Evolutionary conservation across 768 basidiomycete genomes (phyloP), one percentile per base, ranked within the genome.

Genomic region (Multifurca ochricompacta): DNA sequence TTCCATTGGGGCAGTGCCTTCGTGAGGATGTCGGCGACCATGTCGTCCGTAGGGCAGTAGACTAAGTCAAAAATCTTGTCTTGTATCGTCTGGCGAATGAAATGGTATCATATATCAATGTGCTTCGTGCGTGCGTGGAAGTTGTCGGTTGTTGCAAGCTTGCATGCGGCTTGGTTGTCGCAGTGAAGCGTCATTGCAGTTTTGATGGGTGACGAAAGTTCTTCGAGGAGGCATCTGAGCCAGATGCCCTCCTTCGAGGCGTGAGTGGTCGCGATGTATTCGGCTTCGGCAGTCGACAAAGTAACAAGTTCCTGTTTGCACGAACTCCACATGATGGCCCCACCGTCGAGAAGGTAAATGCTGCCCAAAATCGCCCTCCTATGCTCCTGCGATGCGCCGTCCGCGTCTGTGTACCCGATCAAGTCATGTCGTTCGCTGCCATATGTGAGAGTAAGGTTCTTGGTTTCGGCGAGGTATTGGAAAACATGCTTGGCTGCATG

Each of bases 111-210:
- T 1, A 48, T 23, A 18, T 47, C 47, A 11, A 54, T 48, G 16
- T 54, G 46, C 18, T 54, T 54, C 1, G 46, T 54, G 8, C 46
- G 31, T 3, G 53, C 16, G 23, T 54, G 53, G 14, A 27, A 54
- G 7, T 41, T 54, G 40, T 47, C 21, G 14, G 9, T 32, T 3
- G 27, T 48, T 11, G 46, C 23, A 10, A 54, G 53, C 6, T 1
- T 27, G 8, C 48, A n/a, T 1, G 47, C 40, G 19, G 39, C 45
- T 18, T 54, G 53, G n/a, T 54, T 54, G 47, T 48, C 25, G 46
- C 53, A 54, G 21, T 32, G 35, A 11, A 54, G 34, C 0, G 37
- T 28, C 2, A 40, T 51, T 1, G 40, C 19, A 13, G 23, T 9
- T 2, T 27, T 9, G 21, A 5, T 1, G 13, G 7, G 2, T 6